phyloP scores from a whole-genome alignment of 2,329 filamentous ascomycete species.

The Fusarium floridanum region DNA sequence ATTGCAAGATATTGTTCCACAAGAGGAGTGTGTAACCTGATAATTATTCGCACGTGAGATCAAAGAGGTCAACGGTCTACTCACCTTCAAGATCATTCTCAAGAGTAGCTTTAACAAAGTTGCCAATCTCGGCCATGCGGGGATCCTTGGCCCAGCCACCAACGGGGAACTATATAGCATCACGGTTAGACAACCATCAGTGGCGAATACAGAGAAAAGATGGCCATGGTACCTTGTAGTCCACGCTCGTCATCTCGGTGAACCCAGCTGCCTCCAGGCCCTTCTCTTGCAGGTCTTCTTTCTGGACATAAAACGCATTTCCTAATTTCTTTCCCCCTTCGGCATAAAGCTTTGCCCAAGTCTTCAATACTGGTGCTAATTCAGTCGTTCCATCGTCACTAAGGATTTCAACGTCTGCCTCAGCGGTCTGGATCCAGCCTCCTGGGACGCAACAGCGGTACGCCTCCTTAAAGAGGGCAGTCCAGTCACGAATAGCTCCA shows the following conservation, averaged over 20 bases:
- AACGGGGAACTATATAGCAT: slow-evolving; percentile 31
- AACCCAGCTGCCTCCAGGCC: slow-evolving; percentile 37
- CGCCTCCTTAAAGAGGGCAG: slow-evolving; percentile 25
- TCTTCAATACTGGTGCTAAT: slow-evolving; percentile 20
- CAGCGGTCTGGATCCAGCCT: slow-evolving; percentile 36
- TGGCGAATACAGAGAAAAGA: neutral
- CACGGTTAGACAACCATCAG: neutral
- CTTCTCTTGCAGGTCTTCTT: slow-evolving; percentile 23
- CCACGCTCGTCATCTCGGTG: slow-evolving; percentile 28
- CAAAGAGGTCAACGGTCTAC: fast-evolving
- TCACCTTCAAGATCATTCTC: slow-evolving; percentile 42
- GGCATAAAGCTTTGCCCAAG: slow-evolving; percentile 27
- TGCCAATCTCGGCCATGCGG: slow-evolving; percentile 33
- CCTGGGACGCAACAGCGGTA: slow-evolving; percentile 33
- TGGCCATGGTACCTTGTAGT: slow-evolving; percentile 32
- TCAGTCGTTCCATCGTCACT: slow-evolving; percentile 41
- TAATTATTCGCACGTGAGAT: neutral
- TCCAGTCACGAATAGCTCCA: slow-evolving; percentile 38
- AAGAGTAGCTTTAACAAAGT: slow-evolving; percentile 35
- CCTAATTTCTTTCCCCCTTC: slow-evolving; percentile 34
- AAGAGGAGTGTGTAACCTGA: slow-evolving; percentile 36
- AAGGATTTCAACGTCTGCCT: slow-evolving; percentile 36
- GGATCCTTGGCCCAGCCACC: slow-evolving; percentile 37
- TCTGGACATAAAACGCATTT: slow-evolving; percentile 32
- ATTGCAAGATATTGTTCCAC: slow-evolving; percentile 28